phyloP scores from a whole-genome alignment of 441 rosid species.

The Pelargonium citronellum region DNA sequence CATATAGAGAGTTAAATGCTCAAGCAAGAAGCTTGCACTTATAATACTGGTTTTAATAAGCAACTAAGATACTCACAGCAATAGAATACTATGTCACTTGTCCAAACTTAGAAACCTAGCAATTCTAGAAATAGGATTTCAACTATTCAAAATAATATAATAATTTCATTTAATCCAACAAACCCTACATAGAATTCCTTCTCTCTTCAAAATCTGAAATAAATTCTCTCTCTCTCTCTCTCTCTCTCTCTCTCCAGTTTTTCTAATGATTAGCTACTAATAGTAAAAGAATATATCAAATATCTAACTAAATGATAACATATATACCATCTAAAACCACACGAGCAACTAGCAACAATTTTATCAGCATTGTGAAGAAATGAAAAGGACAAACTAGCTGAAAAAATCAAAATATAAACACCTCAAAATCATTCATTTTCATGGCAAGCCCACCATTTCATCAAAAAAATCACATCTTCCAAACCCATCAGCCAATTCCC shows the following conservation, averaged over 20 bases:
- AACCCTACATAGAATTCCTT: background rate
- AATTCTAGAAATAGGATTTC: background rate
- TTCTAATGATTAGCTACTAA: background rate
- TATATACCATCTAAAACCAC: conserved; percentile 4
- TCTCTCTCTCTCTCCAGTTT: background rate
- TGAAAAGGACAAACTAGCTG: conserved; percentile 15
- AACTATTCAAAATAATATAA: no score
- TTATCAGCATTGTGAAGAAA: conserved; percentile 15
- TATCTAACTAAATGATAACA: background rate
- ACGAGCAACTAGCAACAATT: conserved; percentile 6
- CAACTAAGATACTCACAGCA: background rate
- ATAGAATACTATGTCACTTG: background rate
- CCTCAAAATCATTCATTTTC: conserved; percentile 7
- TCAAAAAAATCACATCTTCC: background rate
- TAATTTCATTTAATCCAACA: no score
- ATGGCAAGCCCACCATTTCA: background rate
- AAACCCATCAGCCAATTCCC: background rate
- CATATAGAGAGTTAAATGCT: background rate
- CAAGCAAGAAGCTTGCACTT: background rate
- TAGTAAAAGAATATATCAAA: background rate
- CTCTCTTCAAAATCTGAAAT: background rate
- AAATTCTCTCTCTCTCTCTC: background rate
- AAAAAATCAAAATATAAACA: conserved; percentile 14
- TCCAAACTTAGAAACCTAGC: background rate
- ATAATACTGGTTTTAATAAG: background rate